Percentiles rank a stretch among this genome's conserved stretches.
phyloP scores from a whole-genome alignment of 495 filamentous ascomycete species.

The Daldinia bambusicola region DNA sequence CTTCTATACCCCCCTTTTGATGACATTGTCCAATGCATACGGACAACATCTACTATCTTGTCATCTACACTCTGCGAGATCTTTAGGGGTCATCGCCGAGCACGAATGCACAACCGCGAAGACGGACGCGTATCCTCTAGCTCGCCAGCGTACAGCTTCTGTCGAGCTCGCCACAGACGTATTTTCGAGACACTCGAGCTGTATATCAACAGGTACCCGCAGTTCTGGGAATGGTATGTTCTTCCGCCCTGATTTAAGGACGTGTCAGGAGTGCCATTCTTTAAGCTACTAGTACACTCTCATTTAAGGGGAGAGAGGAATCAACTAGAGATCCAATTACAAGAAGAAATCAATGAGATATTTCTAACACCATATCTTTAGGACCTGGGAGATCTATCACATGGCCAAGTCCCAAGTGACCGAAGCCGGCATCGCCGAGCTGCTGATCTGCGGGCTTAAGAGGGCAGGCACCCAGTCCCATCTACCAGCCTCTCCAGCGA shows the following conservation, averaged over 20 bases:
- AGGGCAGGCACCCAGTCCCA: not conserved
- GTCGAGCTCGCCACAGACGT: slow-evolving; percentile 25
- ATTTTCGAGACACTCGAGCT: slow-evolving; percentile 33
- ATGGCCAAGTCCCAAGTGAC: not conserved
- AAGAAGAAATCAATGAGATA: too few species aligned
- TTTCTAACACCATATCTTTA: too few species aligned
- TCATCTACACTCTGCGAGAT: slow-evolving; percentile 26
- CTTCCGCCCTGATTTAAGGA: too few species aligned
- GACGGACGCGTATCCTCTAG: slow-evolving; percentile 31
- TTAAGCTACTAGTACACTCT: too few species aligned
- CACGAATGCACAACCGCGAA: slow-evolving; percentile 28
- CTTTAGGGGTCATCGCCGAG: slow-evolving; percentile 25
- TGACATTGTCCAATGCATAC: too few species aligned
- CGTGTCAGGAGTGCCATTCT: too few species aligned
- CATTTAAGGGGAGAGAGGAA: too few species aligned
- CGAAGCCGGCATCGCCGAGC: not conserved
- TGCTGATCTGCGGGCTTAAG: not conserved
- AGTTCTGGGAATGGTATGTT: slow-evolving; percentile 17
- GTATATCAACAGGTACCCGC: slow-evolving; percentile 5
- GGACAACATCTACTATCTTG: slow-evolving; percentile 13
- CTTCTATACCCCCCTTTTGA: slow-evolving; percentile 17
- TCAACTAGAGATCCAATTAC: too few species aligned
- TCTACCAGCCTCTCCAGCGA: not conserved
- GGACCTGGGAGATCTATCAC: too few species aligned
- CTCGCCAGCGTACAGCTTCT: slow-evolving; percentile 28